phyloP scores from a whole-genome alignment of 2,329 filamentous ascomycete genomes.

The Ascochyta fabae region DNA sequence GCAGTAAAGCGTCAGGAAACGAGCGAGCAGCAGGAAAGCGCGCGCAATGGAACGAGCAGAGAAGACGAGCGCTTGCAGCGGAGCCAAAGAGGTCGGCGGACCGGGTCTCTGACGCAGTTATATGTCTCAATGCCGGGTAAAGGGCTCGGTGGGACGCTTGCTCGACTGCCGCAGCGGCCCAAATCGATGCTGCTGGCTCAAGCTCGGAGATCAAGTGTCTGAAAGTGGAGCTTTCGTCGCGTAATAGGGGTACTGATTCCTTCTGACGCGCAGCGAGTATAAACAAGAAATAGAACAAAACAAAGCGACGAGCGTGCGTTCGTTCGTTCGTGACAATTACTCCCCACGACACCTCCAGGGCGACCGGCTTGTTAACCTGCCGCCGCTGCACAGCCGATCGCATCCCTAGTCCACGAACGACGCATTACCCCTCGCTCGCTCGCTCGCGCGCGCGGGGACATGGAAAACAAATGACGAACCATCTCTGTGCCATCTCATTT shows the following conservation, averaged over 20 bases:
- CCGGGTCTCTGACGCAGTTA: constrained; percentile 23
- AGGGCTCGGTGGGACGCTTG: constrained; percentile 40
- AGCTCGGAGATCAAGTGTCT: constrained; percentile 35
- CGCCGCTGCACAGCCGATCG: constrained; percentile 12
- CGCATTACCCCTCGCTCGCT: constrained; percentile 31
- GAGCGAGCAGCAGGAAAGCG: neutral
- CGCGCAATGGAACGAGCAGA: constrained; percentile 8
- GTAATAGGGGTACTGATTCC: constrained; percentile 9
- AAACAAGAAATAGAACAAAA: neutral
- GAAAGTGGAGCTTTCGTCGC: constrained; percentile 29
- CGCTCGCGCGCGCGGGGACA: constrained; percentile 38
- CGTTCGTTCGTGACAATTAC: neutral
- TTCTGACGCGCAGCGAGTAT: neutral
- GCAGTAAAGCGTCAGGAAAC: neutral
- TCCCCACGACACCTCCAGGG: constrained; percentile 17
- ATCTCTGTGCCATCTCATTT: constrained; percentile 24
- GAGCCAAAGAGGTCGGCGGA: constrained; percentile 9
- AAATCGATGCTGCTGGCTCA: constrained; percentile 33
- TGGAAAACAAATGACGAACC: constrained; percentile 39
- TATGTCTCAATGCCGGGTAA: constrained; percentile 46
- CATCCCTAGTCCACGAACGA: neutral
- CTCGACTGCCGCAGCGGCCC: constrained; percentile 37
- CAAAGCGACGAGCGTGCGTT: neutral
- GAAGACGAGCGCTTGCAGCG: constrained; percentile 5
- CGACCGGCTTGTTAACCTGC: constrained; percentile 29